phyloP scores from a whole-genome alignment of 495 filamentous ascomycete genomes.

The Aspergillus sparsus region DNA sequence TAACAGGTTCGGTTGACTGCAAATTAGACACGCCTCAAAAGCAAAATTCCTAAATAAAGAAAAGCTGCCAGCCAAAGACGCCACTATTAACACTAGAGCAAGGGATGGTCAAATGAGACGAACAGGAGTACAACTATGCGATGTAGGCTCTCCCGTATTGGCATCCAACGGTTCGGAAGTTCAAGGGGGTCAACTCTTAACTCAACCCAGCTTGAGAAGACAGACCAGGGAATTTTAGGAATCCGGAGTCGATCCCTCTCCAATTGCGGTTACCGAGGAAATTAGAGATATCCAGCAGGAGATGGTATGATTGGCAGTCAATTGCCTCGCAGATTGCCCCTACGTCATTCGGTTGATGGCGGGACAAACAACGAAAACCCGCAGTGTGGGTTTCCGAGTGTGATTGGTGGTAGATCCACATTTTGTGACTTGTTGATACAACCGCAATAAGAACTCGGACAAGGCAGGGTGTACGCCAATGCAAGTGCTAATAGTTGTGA shows the following conservation, averaged over 20 bases:
- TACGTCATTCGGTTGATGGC: constrained; percentile 8
- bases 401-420: constrained; percentile 1
- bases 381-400: not conserved
- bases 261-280: constrained; percentile 14
- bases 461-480: not conserved
- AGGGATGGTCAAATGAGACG: not conserved
- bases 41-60: not conserved
- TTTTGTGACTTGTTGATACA: constrained; percentile 2
- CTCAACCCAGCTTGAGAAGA: not conserved
- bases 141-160: not conserved
- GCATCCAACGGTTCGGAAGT: not conserved
- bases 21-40: not conserved
- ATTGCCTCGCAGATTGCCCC: not conserved
- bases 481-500: not conserved
- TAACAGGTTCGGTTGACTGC: no score
- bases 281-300: constrained; percentile 7
- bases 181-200: not conserved
- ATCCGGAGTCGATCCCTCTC: constrained; percentile 11
- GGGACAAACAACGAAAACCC: not conserved
- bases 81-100: not conserved
- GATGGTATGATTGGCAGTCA: constrained; percentile 11
- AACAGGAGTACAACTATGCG: not conserved
- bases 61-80: not conserved
- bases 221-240: not conserved
- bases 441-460: not conserved